These are phyloP conservation scores for Penstemon barbatus DNA, from an alignment of 257 asterid species.

Conservation along the genomic window DNA sequence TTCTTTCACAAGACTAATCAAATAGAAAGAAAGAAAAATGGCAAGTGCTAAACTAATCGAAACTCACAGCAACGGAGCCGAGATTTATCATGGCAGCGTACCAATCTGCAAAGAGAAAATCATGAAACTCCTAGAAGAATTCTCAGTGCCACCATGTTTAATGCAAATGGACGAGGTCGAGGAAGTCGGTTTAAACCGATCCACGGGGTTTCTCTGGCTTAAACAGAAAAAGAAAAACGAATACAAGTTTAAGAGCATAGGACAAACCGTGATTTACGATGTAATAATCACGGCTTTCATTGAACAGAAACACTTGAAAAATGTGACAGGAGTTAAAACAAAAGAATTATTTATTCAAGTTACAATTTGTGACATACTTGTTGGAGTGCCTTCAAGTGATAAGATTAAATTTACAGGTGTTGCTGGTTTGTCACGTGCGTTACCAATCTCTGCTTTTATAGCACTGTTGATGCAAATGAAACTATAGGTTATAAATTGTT, in stretches of 20 bases:
- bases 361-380: conserved; percentile 36
- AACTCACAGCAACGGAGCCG: conserved; percentile 42
- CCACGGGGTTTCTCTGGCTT: conserved; percentile 52
- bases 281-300: conserved; percentile 43
- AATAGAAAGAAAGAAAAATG: neutral
- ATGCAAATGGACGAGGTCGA: conserved; percentile 39
- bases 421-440: conserved; percentile 39
- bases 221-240: conserved; percentile 36
- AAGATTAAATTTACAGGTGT: conserved; percentile 38
- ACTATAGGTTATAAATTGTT: too few relatives aligned
- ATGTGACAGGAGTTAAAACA: conserved; percentile 47
- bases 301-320: conserved; percentile 43
- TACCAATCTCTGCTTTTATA: conserved; percentile 38
- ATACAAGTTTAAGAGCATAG: conserved; percentile 39
- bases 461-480: too few relatives aligned
- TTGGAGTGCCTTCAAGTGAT: conserved; percentile 34
- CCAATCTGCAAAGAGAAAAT: conserved; percentile 38
- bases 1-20: neutral
- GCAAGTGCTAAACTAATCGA: conserved; percentile 26
- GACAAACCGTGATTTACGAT: conserved; percentile 40
- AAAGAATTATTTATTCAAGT: conserved; percentile 48
- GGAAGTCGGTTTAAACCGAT: conserved; percentile 41
- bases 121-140: conserved; percentile 32
- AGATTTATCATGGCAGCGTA: conserved; percentile 35
- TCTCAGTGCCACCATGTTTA: conserved; percentile 41